Evolutionary conservation across 2,329 filamentous ascomycete genomes (phyloP).

Genomic region (Fusarium sp.): DNA sequence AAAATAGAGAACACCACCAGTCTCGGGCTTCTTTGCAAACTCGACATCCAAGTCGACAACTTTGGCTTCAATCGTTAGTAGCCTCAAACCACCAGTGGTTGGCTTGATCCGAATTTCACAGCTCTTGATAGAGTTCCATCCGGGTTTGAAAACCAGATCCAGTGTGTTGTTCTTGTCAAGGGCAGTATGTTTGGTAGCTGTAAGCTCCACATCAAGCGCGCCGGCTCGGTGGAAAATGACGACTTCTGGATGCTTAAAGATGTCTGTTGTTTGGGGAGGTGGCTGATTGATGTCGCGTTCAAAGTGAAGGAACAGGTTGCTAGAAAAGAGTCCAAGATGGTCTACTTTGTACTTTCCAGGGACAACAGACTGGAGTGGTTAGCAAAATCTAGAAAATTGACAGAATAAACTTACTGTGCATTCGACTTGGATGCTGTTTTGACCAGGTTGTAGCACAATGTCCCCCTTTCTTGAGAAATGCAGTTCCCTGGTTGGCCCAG

Average conservation of each 20-base stretch:
- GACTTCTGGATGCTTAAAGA: slow-evolving; percentile 71
- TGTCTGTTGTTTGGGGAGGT: slow-evolving; percentile 57
- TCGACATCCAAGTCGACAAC: slow-evolving; percentile 56
- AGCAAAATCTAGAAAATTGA: slow-evolving; percentile 24
- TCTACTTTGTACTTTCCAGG: slow-evolving; percentile 82
- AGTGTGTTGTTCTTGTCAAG: slow-evolving; percentile 83
- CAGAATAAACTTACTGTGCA: slow-evolving; percentile 49
- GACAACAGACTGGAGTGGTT: slow-evolving; percentile 65
- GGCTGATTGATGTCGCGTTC: slow-evolving; percentile 68
- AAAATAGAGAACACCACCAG: slow-evolving; percentile 66
- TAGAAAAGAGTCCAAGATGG: slow-evolving; percentile 72
- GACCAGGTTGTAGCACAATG: slow-evolving; percentile 59
- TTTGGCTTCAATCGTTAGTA: slow-evolving; percentile 70
- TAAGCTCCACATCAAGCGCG: slow-evolving; percentile 75
- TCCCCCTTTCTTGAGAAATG: slow-evolving; percentile 46
- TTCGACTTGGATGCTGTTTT: slow-evolving; percentile 53
- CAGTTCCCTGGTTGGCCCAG: slow-evolving; percentile 70
- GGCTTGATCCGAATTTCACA: slow-evolving; percentile 72
- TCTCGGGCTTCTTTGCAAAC: slow-evolving; percentile 62
- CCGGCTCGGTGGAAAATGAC: slow-evolving; percentile 78
- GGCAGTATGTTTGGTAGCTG: slow-evolving; percentile 76
- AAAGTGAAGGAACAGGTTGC: slow-evolving; percentile 73
- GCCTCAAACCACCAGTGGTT: slow-evolving; percentile 72
- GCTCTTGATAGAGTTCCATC: slow-evolving; percentile 75
- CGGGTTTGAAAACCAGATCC: slow-evolving; percentile 77